Evolutionary conservation across 78 protist genomes (phyloP).

Genomic region (Speleostelium caveatum): DNA sequence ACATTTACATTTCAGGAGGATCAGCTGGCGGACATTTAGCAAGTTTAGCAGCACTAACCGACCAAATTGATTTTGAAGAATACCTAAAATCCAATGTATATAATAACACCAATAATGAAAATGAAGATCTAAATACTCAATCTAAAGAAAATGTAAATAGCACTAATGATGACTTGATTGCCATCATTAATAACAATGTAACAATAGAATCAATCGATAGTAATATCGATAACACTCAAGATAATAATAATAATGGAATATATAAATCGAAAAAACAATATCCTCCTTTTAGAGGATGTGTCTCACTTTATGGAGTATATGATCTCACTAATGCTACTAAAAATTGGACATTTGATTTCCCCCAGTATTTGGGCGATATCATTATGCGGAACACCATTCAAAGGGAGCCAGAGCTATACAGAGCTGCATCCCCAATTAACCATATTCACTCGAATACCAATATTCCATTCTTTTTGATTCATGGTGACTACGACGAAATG

Average conservation of each 20-base stretch:
- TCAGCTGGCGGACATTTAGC: conserved; percentile 50
- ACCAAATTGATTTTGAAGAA: conserved; percentile 1
- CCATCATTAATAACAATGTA: not conserved
- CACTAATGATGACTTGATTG: not conserved
- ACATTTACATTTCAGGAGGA: conserved; percentile 34
- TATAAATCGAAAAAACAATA: not conserved
- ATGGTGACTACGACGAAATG: conserved; percentile 41
- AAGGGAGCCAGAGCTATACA: conserved; percentile 11
- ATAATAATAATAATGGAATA: not conserved
- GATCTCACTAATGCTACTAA: conserved; percentile 19
- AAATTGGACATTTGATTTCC: conserved; percentile 8
- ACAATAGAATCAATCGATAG: not conserved
- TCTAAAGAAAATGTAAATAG: not conserved
- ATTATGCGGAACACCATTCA: conserved; percentile 3
- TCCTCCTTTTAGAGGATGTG: conserved; percentile 40
- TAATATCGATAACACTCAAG: not conserved
- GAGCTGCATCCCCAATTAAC: conserved; percentile 15
- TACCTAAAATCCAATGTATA: not conserved
- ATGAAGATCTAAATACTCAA: not conserved
- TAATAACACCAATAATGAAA: not conserved
- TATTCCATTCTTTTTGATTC: conserved; percentile 15
- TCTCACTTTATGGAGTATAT: conserved; percentile 29
- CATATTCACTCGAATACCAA: not conserved
- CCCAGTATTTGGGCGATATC: not conserved
- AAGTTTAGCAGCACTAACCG: conserved; percentile 18